A percentile compares a stretch with the other conserved stretches of the same genome.
phyloP scores from a whole-genome alignment of 495 filamentous ascomycete species.

The Parmelia sp. region DNA sequence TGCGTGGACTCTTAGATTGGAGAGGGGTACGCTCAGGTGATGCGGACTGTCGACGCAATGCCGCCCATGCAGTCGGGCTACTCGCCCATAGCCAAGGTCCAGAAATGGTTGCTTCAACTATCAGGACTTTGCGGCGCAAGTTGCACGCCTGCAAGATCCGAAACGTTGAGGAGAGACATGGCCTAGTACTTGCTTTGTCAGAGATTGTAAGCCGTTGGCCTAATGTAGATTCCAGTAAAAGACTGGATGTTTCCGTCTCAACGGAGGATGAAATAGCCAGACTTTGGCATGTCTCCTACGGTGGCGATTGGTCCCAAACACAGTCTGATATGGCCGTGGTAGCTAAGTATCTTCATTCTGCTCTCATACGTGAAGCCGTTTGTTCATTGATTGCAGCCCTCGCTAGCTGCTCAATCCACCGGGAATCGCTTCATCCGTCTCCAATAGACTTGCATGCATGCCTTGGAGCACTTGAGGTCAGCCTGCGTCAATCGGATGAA shows the following conservation, averaged over 20 bases:
- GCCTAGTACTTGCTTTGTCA: slow-evolving; percentile 20
- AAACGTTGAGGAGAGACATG: slow-evolving; percentile 11
- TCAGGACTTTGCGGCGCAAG: slow-evolving; percentile 4
- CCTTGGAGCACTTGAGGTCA: slow-evolving; percentile 1
- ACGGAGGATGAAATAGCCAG: background rate
- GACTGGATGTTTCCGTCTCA: background rate
- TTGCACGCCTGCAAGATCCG: background rate
- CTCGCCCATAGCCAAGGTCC: slow-evolving; percentile 40
- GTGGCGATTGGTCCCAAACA: background rate
- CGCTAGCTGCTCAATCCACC: background rate
- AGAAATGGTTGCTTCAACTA: background rate
- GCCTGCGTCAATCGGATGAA: slow-evolving; percentile 5
- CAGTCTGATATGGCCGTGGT: background rate
- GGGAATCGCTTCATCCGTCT: background rate
- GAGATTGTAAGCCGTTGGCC: slow-evolving; percentile 6
- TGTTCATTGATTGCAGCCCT: slow-evolving; percentile 16
- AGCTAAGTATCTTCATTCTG: slow-evolving; percentile 3
- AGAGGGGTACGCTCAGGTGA: slow-evolving; percentile 76
- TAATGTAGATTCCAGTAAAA: background rate
- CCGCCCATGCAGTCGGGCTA: slow-evolving; percentile 61
- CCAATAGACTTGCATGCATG: slow-evolving; percentile 1
- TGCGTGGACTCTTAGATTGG: slow-evolving; percentile 74
- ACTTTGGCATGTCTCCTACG: background rate
- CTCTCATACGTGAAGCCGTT: slow-evolving; percentile 9
- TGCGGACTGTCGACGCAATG: slow-evolving; percentile 60